These are phyloP conservation scores for Conticribra guillardii DNA, from an alignment of 108 stramenopile genomes.

Conservation along the genomic window DNA sequence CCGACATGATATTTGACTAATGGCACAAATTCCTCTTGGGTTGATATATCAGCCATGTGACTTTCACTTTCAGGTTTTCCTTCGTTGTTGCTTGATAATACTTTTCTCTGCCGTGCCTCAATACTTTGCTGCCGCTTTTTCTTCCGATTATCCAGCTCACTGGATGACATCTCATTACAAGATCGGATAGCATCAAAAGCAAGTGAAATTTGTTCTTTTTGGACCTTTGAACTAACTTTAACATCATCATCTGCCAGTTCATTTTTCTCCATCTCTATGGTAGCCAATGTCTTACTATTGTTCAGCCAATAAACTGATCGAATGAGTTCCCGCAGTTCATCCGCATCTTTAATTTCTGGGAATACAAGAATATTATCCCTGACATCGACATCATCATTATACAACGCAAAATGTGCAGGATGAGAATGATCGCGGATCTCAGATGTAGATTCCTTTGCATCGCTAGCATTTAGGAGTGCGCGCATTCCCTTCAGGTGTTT, in stretches of 20 bases:
- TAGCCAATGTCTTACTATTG: conserved; percentile 27
- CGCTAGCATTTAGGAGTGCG: conserved; percentile 27
- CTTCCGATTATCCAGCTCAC: conserved; percentile 42
- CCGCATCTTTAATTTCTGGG: conserved; percentile 55
- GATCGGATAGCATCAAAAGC: conserved; percentile 79
- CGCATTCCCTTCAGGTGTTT: conserved; percentile 32
- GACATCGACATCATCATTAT: conserved; percentile 43
- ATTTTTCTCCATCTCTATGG: not conserved
- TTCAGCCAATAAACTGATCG: conserved; percentile 75
- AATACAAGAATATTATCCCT: conserved; percentile 53
- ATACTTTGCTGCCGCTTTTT: conserved; percentile 30
- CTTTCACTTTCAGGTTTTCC: no score
- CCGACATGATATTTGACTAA: conserved; percentile 66
- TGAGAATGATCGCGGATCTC: conserved; percentile 15
- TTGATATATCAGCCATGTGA: no score
- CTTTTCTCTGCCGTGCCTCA: conserved; percentile 19
- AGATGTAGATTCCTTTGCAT: conserved; percentile 13
- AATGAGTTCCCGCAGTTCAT: conserved; percentile 56
- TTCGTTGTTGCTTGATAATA: no score
- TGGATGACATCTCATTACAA: conserved; percentile 67
- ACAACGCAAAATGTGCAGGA: conserved; percentile 51
- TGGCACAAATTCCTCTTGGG: conserved; percentile 21
- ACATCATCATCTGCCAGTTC: conserved; percentile 4
- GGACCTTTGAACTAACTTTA: conserved; percentile 22
- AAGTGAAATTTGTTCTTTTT: conserved; percentile 55